Evolutionary conservation across 2,329 filamentous ascomycete genomes (phyloP).

Genomic region (Penicillium sclerotiorum): DNA sequence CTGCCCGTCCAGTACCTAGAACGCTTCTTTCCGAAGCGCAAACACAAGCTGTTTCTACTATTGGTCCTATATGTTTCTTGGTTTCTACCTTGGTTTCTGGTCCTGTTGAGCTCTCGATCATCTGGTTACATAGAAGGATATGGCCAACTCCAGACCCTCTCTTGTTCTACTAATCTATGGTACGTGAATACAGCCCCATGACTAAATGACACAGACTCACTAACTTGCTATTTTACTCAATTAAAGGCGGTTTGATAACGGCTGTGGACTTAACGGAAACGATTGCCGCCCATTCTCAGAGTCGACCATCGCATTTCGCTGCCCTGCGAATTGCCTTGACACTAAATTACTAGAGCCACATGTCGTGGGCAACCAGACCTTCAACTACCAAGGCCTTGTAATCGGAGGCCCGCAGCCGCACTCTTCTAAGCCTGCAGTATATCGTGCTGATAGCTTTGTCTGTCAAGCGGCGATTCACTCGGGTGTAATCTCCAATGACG

Average conservation of each 20-base stretch:
- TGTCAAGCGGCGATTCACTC: constrained; percentile 84
- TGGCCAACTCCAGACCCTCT: constrained; percentile 48
- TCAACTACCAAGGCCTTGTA: constrained; percentile 56
- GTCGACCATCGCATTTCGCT: constrained; percentile 57
- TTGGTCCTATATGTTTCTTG: constrained; percentile 48
- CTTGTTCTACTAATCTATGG: constrained; percentile 52
- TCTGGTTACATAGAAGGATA: constrained; percentile 53
- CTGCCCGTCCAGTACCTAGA: constrained; percentile 49
- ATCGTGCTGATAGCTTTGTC: constrained; percentile 87
- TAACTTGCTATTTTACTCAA: constrained; percentile 8
- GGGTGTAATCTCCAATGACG: constrained; percentile 72
- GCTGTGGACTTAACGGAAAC: constrained; percentile 58
- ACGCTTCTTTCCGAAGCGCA: constrained; percentile 48
- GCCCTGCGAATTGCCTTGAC: constrained; percentile 57
- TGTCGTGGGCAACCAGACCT: constrained; percentile 54
- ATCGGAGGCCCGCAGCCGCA: constrained; percentile 52
- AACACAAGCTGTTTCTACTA: constrained; percentile 48
- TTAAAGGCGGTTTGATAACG: constrained; percentile 44
- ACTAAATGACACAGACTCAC: background rate
- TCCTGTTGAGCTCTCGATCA: constrained; percentile 49
- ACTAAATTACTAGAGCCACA: constrained; percentile 53
- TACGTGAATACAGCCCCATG: constrained; percentile 23
- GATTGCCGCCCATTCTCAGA: constrained; percentile 58
- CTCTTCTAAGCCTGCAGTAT: constrained; percentile 57
- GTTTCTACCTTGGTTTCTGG: constrained; percentile 51